Conservation (phyloP, 1,139 yeast species). For the Candida glucosophila region DNA sequence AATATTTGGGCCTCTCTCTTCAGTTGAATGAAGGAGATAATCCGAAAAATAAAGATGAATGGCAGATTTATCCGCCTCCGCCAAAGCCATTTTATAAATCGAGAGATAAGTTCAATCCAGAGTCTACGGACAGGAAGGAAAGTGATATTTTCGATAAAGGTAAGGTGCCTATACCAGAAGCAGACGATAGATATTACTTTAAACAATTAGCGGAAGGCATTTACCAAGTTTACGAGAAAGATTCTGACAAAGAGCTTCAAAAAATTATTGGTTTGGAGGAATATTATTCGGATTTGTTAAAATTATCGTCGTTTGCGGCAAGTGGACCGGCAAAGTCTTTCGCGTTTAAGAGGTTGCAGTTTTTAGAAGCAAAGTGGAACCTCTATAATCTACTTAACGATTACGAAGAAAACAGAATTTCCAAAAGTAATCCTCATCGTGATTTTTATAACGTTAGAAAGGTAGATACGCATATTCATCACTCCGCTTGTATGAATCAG, state of each 20-base stretch:
- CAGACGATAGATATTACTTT: conserved; percentile 40
- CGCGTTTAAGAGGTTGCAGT: conserved; percentile 88
- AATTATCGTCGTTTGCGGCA: conserved; percentile 61
- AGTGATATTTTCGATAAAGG: conserved; percentile 50
- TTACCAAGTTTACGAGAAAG: conserved; percentile 47
- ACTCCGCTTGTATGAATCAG: conserved; percentile 98
- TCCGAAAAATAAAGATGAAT: conserved; percentile 66
- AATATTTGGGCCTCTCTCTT: conserved; percentile 60
- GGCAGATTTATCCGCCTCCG: conserved; percentile 89
- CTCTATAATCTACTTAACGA: conserved; percentile 80
- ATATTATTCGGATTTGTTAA: conserved; percentile 74
- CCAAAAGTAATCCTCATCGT: conserved; percentile 75
- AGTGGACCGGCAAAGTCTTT: conserved; percentile 98
- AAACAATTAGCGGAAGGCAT: conserved; percentile 55
- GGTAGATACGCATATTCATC: conserved; percentile 98
- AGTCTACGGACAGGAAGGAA: conserved; percentile 20
- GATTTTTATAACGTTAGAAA: conserved; percentile 97
- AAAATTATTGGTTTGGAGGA: conserved; percentile 74
- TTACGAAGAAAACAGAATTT: conserved; percentile 83
- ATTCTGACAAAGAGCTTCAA: conserved; percentile 31
- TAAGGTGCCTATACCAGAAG: conserved; percentile 59
- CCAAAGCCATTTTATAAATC: conserved; percentile 89
- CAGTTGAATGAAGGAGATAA: conserved; percentile 64
- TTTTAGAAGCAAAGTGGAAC: conserved; percentile 95
- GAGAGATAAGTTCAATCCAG: conserved; percentile 48